These are phyloP conservation scores for Sphaerulina populicola DNA, from an alignment of 2,329 filamentous ascomycete species.

Conservation along the genomic window DNA sequence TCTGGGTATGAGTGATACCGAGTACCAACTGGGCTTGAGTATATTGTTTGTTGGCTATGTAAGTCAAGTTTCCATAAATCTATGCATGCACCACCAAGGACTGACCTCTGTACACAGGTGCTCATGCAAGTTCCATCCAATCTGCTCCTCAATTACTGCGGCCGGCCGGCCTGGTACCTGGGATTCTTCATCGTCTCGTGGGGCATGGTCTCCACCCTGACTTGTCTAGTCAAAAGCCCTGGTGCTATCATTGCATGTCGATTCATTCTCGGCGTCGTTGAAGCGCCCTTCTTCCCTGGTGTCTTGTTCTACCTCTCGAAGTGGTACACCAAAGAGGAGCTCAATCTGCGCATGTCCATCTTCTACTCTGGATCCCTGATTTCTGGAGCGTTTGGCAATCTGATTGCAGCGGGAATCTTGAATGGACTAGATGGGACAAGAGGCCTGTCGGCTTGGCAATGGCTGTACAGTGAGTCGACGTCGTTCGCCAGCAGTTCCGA, in stretches of 20 bases:
- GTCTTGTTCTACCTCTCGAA: constrained; percentile 52
- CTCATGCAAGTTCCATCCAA: constrained; percentile 52
- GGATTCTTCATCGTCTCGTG: constrained; percentile 70
- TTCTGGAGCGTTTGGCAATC: constrained; percentile 62
- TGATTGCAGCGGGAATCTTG: constrained; percentile 54
- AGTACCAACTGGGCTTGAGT: constrained; percentile 53
- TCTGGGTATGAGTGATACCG: constrained; percentile 46
- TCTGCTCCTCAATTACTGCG: constrained; percentile 60
- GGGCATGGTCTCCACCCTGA: constrained; percentile 59
- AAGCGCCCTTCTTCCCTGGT: constrained; percentile 43
- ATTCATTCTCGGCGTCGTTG: constrained; percentile 57
- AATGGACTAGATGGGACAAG: constrained; percentile 52
- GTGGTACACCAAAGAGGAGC: constrained; percentile 64
- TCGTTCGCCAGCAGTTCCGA: no score
- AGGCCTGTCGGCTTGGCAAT: constrained; percentile 52
- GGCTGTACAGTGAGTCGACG: constrained; percentile 9
- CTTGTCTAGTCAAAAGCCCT: constrained; percentile 25
- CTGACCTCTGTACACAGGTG: constrained; percentile 17
- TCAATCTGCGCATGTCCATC: constrained; percentile 56
- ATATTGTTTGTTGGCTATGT: constrained; percentile 56
- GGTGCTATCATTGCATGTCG: constrained; percentile 31
- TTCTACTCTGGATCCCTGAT: constrained; percentile 62
- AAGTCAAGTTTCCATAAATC: constrained; percentile 23
- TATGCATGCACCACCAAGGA: neutral
- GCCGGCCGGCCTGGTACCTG: constrained; percentile 52